Evolutionary conservation across 176 grass and related monocot genomes (phyloP).

Genomic region (Bromus sterilis): DNA sequence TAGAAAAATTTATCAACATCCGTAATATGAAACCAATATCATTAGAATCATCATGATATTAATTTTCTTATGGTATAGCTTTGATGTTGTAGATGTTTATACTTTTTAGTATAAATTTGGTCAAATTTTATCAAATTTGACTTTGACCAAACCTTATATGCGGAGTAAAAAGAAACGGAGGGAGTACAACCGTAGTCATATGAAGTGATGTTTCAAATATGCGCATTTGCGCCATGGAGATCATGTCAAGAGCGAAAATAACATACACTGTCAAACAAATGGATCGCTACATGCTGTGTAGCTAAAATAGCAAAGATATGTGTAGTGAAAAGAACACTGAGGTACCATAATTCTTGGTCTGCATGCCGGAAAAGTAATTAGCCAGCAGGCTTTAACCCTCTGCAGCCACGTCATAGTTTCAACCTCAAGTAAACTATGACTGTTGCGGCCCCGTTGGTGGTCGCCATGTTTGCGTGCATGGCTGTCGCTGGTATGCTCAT

Average conservation of each 20-base stretch:
- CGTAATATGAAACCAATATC: no score
- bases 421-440: constrained; percentile 24
- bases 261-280: neutral
- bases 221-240: neutral
- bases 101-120: no score
- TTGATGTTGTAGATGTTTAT: no score
- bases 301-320: neutral
- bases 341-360: constrained; percentile 20
- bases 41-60: no score
- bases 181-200: neutral
- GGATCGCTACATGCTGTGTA: neutral
- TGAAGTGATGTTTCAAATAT: neutral
- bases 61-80: no score
- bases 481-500: constrained; percentile 27
- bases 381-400: neutral
- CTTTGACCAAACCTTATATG: no score
- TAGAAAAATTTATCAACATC: no score
- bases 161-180: no score
- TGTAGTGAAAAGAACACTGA: constrained; percentile 1
- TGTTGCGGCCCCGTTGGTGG: constrained; percentile 2
- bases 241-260: neutral
- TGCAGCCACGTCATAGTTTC: constrained; percentile 25
- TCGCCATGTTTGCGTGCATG: constrained; percentile 32
- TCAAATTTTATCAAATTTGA: no score
- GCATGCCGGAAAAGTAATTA: constrained; percentile 41